Evolutionary conservation across 2,329 filamentous ascomycete genomes (phyloP).

Genomic region (Akanthomyces muscarius): DNA sequence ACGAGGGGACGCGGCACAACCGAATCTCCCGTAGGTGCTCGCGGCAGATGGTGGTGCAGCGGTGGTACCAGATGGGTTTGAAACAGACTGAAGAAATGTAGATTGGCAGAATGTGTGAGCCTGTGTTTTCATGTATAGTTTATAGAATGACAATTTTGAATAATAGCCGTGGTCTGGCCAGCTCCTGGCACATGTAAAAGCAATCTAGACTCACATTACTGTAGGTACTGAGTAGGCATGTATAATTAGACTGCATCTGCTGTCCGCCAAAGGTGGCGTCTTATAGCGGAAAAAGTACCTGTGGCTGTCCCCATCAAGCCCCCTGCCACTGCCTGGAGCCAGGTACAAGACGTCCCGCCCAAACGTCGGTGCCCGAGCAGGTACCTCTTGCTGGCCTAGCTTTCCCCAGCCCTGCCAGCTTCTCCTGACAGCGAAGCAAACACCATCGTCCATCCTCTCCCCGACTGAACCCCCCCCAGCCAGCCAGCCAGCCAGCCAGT

Average conservation of each 20-base stretch:
- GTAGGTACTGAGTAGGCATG: too few relatives aligned
- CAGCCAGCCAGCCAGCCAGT: background rate
- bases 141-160: background rate
- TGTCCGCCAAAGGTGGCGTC: background rate
- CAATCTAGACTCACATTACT: background rate
- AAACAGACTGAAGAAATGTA: background rate
- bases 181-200: background rate
- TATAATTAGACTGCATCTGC: too few relatives aligned
- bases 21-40: background rate
- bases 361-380: background rate
- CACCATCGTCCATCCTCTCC: background rate
- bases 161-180: background rate
- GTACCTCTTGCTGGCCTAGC: background rate
- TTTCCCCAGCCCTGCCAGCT: background rate
- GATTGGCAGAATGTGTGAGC: background rate
- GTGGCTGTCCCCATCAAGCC: background rate
- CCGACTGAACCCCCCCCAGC: background rate
- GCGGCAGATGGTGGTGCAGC: background rate
- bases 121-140: background rate
- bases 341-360: background rate
- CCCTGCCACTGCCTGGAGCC: background rate
- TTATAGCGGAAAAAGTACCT: background rate
- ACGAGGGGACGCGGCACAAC: conserved; percentile 4
- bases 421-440: background rate
- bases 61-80: background rate